Conservation (phyloP, 371 early-diverging fungal species). For the Fennellomyces sp. region DNA sequence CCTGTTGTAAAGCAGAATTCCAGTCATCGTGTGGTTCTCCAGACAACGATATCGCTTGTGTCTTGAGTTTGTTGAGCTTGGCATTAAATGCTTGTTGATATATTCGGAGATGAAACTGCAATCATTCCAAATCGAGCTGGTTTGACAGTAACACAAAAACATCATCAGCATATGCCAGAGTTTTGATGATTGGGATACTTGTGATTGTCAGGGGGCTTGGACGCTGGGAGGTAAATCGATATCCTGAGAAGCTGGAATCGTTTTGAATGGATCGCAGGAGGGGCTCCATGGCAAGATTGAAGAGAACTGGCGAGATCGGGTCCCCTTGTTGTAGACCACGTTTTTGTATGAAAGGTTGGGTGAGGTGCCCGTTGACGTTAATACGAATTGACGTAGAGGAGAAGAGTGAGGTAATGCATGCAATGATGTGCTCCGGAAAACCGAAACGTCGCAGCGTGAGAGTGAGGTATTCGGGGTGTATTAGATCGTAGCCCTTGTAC, state of each 20-base stretch:
- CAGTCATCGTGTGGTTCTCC: slow-evolving; percentile 4
- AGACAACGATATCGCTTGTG: slow-evolving; percentile 17
- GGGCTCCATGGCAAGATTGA: slow-evolving; percentile 35
- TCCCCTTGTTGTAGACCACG: slow-evolving; percentile 31
- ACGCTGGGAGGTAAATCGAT: too few species aligned
- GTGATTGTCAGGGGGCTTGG: too few species aligned
- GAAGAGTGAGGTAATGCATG: slow-evolving; percentile 11
- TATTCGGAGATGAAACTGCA: background rate
- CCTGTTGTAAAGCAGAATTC: background rate
- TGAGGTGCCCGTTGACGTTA: slow-evolving; percentile 21
- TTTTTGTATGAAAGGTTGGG: slow-evolving; percentile 9
- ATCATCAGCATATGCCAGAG: slow-evolving; percentile 20
- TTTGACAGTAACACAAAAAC: slow-evolving; percentile 12
- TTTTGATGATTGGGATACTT: slow-evolving; percentile 11
- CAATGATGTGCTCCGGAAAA: slow-evolving; percentile 1
- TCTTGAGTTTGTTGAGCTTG: slow-evolving; percentile 18
- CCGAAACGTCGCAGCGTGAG: too few species aligned
- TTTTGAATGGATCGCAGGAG: slow-evolving; percentile 15
- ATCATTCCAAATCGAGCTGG: background rate
- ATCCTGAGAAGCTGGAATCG: background rate
- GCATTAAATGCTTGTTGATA: slow-evolving; percentile 23
- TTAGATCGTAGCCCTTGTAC: too few species aligned
- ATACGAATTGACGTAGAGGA: slow-evolving; percentile 13
- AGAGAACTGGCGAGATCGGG: slow-evolving; percentile 26
- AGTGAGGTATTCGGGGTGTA: too few species aligned